Conservation (phyloP, 2,329 filamentous ascomycete genomes). For the Claviceps paspali region DNA sequence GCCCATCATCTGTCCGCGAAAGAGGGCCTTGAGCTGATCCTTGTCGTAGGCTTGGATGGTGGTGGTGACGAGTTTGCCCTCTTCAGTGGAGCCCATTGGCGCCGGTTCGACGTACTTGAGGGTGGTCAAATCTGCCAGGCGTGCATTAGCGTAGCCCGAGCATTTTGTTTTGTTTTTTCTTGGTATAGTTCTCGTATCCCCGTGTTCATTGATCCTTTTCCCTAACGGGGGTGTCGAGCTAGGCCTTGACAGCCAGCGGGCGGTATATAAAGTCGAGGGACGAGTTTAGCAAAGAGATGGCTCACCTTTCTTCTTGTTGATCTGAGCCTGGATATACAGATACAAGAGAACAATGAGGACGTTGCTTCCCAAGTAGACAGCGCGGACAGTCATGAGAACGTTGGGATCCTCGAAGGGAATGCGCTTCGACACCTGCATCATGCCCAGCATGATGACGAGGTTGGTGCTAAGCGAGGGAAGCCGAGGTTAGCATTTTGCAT, state of each 20-base stretch:
- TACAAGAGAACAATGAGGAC: conserved; percentile 74
- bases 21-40: conserved; percentile 66
- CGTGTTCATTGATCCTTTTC: neutral
- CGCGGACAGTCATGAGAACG: conserved; percentile 41
- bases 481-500: conserved; percentile 10
- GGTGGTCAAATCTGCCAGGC: conserved; percentile 67
- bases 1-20: conserved; percentile 89
- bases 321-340: conserved; percentile 67
- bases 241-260: no score
- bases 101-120: conserved; percentile 98
- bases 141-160: neutral
- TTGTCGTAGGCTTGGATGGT: conserved; percentile 93
- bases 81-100: conserved; percentile 82
- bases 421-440: conserved; percentile 97
- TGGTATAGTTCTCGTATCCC: neutral
- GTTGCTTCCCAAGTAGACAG: conserved; percentile 45
- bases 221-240: no score
- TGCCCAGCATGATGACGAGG: conserved; percentile 84
- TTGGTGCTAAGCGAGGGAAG: conserved; percentile 49
- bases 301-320: conserved; percentile 96
- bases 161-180: neutral
- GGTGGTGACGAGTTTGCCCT: conserved; percentile 91
- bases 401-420: conserved; percentile 79
- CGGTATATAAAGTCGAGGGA: no score
- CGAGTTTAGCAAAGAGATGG: no score